Conservation (phyloP, 2,329 filamentous ascomycete genomes). For the Neocucurbitaria cava region DNA sequence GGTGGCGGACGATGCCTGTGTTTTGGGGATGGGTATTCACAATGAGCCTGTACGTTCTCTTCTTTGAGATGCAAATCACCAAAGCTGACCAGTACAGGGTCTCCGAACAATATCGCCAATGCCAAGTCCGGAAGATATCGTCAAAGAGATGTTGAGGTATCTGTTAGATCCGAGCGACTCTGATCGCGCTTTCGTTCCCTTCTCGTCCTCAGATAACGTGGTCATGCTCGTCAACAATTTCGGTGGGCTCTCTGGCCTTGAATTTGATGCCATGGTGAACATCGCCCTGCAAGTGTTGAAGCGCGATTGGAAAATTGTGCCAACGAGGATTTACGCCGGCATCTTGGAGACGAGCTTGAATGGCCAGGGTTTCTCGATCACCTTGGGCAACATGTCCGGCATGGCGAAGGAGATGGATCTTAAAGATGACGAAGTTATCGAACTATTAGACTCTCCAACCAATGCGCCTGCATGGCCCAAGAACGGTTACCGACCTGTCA, state of each 20-base stretch:
- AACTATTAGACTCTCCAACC: slow-evolving; percentile 59
- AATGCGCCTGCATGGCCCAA: slow-evolving; percentile 61
- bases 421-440: slow-evolving; percentile 52
- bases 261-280: slow-evolving; percentile 57
- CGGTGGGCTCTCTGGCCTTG: slow-evolving; percentile 56
- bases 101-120: slow-evolving; percentile 55
- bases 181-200: slow-evolving; percentile 59
- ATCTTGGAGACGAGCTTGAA: slow-evolving; percentile 63
- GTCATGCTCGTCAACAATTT: slow-evolving; percentile 59
- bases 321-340: slow-evolving; percentile 56
- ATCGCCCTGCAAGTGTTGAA: slow-evolving; percentile 52
- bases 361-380: slow-evolving; percentile 63
- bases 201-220: slow-evolving; percentile 54
- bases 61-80: not conserved
- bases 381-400: slow-evolving; percentile 59
- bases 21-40: slow-evolving; percentile 59
- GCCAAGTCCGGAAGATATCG: slow-evolving; percentile 57
- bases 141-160: slow-evolving; percentile 57
- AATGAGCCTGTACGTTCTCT: slow-evolving; percentile 54
- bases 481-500: slow-evolving; percentile 50
- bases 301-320: slow-evolving; percentile 57
- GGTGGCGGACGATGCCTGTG: slow-evolving; percentile 49
- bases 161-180: slow-evolving; percentile 57
- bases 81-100: slow-evolving; percentile 36
- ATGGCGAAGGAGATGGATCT: slow-evolving; percentile 52